Evolutionary conservation across 768 basidiomycete species (phyloP).

Genomic region (Podaxis sp.): DNA sequence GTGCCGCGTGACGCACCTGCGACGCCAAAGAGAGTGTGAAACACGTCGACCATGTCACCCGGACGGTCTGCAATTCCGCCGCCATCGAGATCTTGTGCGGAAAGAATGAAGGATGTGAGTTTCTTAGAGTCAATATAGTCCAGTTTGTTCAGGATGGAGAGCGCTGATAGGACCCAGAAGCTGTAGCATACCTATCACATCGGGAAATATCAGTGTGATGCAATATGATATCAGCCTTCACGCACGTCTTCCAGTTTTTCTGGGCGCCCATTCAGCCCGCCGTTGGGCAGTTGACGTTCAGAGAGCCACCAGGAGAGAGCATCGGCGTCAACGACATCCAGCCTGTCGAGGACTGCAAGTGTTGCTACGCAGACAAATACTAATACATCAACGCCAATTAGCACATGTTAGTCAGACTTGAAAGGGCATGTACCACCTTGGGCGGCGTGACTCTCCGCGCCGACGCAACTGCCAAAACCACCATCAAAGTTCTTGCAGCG

Average conservation of each 20-base stretch:
- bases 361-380: slow-evolving; percentile 90
- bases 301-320: slow-evolving; percentile 91
- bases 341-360: slow-evolving; percentile 79
- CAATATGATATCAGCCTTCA: slow-evolving; percentile 10
- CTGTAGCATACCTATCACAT: slow-evolving; percentile 86
- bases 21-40: slow-evolving; percentile 91
- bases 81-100: slow-evolving; percentile 83
- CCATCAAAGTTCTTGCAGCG: slow-evolving; percentile 93
- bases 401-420: neutral
- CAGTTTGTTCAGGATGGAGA: slow-evolving; percentile 81
- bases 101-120: slow-evolving; percentile 78
- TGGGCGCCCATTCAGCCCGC: slow-evolving; percentile 95
- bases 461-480: slow-evolving; percentile 81
- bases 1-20: slow-evolving; percentile 50
- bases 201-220: neutral
- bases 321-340: slow-evolving; percentile 78
- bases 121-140: slow-evolving; percentile 87
- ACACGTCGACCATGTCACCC: slow-evolving; percentile 95
- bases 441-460: slow-evolving; percentile 91
- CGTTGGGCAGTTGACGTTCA: slow-evolving; percentile 89
- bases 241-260: slow-evolving; percentile 95
- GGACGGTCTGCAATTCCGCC: slow-evolving; percentile 96
- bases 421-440: slow-evolving; percentile 56
- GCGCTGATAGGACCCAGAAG: slow-evolving; percentile 90
- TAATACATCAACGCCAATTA: slow-evolving; percentile 26